These are phyloP conservation scores for Galerina sulciceps DNA, from an alignment of 768 basidiomycete species.

Conservation along the genomic window DNA sequence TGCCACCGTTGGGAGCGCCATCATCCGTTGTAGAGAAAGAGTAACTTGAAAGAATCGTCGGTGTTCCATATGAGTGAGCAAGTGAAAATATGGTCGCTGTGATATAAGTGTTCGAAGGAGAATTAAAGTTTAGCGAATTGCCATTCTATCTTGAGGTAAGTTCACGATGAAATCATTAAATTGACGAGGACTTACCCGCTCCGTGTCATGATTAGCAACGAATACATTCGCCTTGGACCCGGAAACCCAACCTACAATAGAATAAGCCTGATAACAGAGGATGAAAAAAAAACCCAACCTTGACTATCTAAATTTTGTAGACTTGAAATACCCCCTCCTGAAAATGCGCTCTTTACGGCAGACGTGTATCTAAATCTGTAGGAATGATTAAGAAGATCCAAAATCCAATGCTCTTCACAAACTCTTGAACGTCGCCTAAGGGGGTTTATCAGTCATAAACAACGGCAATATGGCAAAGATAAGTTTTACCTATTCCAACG, in stretches of 20 bases:
- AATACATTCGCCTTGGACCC: constrained; percentile 63
- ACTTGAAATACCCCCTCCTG: constrained; percentile 49
- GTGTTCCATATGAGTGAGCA: constrained; percentile 70
- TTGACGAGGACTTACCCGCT: constrained; percentile 42
- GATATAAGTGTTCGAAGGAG: constrained; percentile 67
- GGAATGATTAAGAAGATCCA: background rate
- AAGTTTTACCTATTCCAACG: constrained; percentile 44
- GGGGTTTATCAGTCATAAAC: background rate
- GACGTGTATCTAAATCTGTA: constrained; percentile 63
- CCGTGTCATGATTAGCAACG: constrained; percentile 74
- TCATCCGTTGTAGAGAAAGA: constrained; percentile 51
- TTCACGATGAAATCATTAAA: background rate
- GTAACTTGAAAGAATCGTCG: constrained; percentile 66
- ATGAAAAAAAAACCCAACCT: constrained; percentile 33
- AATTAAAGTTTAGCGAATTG: constrained; percentile 58
- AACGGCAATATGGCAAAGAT: background rate
- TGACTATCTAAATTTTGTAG: constrained; percentile 55
- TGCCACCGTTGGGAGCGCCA: constrained; percentile 65
- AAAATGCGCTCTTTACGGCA: constrained; percentile 55
- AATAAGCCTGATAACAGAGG: background rate
- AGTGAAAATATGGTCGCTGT: constrained; percentile 66
- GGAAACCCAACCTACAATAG: constrained; percentile 55
- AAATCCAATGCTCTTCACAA: constrained; percentile 8
- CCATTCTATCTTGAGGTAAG: constrained; percentile 42
- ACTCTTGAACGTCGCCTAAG: constrained; percentile 69